Base-by-base conservation (phyloP, 176 grass and related monocot genomes). In the Ananas comosus region DNA sequence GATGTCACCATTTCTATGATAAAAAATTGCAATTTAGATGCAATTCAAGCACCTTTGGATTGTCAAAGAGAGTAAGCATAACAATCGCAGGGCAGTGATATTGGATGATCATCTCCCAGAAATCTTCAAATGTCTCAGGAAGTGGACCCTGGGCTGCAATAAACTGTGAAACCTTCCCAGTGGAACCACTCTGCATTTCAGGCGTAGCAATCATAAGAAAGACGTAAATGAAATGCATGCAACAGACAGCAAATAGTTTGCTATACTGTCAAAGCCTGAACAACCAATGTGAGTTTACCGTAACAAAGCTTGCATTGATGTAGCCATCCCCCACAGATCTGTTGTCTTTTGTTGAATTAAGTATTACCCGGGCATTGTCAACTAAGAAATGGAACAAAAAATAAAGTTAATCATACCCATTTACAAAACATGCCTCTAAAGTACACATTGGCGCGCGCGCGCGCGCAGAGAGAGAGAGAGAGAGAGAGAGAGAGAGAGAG, bases 121-220 rank as follows among this genome's bases (percentile, higher is more conserved):
- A 99, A 90, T 99, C 84, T 49, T 78, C 78, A 51, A 80, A 78
- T 48, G 94, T 99, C 67, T 75, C 79, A 28, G 73, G 51, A 78
- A 99, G 72, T 13, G 94, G 94, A 33, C 89, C 94, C 72, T 99
- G 94, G 42, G 94, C 90, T 27, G 89, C 91, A 85, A 99, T 99
- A 70, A 93, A 99, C 22, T 75, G 75, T 17, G 69, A 82, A 80
- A 48, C 51, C 64, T 18, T 67, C 11, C 52, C 78, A 56, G 66
- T 12, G 3, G 78, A 47, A 21, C 28, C 78, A 25, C 52, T 49
- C 83, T 85, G 61, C 61, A 85, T 33, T 75, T 27, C 25, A 33
- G 65, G 64, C 65, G 64, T 64, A n/a, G 29, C 33, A 53, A 47
- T 61, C 29, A 50, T 49, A 12, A 4, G 19, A 57, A 68, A 6